phyloP scores from a whole-genome alignment of 176 grass and related monocot species.

The Aechmea fasciata region DNA sequence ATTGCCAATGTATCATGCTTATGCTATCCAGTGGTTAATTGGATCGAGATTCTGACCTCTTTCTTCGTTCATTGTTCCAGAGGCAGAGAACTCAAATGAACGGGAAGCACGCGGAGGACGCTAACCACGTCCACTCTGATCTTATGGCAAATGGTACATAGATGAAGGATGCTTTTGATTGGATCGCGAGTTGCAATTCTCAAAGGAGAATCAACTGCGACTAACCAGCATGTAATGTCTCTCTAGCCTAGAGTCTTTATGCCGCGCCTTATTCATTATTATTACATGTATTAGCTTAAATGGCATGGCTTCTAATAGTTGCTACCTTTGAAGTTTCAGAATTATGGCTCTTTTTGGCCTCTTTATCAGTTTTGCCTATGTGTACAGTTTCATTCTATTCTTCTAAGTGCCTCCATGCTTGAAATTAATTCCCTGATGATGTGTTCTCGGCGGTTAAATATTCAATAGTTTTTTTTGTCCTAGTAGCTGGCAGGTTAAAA shows the following conservation, averaged over 20 bases:
- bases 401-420: not conserved
- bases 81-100: slow-evolving; percentile 20
- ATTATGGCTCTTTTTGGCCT: not conserved
- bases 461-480: too few relatives aligned
- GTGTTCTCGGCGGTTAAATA: too few relatives aligned
- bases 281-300: not conserved
- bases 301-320: not conserved
- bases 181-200: not conserved
- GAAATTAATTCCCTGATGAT: too few relatives aligned
- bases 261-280: too few relatives aligned
- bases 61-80: not conserved
- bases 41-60: too few relatives aligned
- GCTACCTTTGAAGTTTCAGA: not conserved
- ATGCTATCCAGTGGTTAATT: not conserved
- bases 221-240: not conserved
- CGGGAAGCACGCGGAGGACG: slow-evolving; percentile 11
- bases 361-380: not conserved
- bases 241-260: not conserved
- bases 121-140: slow-evolving; percentile 12
- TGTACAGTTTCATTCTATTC: not conserved
- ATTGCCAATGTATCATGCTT: not conserved
- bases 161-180: not conserved
- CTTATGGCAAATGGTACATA: not conserved
- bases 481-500: too few relatives aligned
- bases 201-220: not conserved